Evolutionary conservation across 1,139 yeast genomes (phyloP).

Genomic region (Geotrichum citri-aurantii): DNA sequence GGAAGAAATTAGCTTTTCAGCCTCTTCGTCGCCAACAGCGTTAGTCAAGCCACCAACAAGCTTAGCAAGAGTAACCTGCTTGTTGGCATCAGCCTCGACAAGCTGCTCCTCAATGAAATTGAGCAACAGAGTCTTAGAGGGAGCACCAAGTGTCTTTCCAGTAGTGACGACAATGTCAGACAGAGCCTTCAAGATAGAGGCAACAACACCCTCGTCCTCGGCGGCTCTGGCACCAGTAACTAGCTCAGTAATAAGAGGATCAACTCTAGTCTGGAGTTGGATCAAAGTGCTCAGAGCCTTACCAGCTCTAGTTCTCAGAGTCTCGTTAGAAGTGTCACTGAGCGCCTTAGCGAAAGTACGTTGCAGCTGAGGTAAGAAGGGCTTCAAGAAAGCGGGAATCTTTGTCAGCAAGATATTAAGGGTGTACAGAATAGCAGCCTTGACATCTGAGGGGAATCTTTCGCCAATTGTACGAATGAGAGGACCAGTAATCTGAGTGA

Average conservation of each 20-base stretch:
- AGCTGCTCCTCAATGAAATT: constrained; percentile 59
- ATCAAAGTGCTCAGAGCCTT: constrained; percentile 82
- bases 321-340: constrained; percentile 65
- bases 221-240: constrained; percentile 65
- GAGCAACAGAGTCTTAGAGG: constrained; percentile 63
- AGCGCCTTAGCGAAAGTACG: constrained; percentile 92
- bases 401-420: constrained; percentile 69
- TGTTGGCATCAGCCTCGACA: constrained; percentile 17
- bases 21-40: constrained; percentile 61
- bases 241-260: constrained; percentile 81
- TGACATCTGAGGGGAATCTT: constrained; percentile 81
- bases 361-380: constrained; percentile 95
- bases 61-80: constrained; percentile 60
- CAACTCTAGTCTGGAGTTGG: constrained; percentile 88
- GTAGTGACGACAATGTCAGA: constrained; percentile 77
- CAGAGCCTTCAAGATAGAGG: constrained; percentile 81
- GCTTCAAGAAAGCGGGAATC: constrained; percentile 87
- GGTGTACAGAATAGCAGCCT: constrained; percentile 84
- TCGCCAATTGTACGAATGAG: constrained; percentile 97
- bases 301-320: constrained; percentile 80
- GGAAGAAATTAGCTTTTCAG: constrained; percentile 50
- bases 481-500: constrained; percentile 94
- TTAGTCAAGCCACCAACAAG: constrained; percentile 72
- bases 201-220: constrained; percentile 61
- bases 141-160: constrained; percentile 69